Evolutionary conservation across 495 filamentous ascomycete genomes (phyloP).

Genomic region (Lophiostoma macrostomum): DNA sequence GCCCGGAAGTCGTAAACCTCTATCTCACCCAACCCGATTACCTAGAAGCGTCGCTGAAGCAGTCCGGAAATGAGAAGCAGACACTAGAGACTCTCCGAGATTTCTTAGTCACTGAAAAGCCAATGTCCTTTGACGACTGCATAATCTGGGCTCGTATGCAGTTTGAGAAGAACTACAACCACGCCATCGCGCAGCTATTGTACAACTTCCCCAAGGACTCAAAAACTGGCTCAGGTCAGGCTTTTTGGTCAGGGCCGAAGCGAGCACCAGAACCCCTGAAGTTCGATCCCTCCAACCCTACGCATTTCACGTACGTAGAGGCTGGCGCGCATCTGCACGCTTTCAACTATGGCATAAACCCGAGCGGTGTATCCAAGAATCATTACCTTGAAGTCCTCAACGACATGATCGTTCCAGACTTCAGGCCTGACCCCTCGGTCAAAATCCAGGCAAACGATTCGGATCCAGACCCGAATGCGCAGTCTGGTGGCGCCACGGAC

Average conservation of each 20-base stretch:
- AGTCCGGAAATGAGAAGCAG: slow-evolving; percentile 93
- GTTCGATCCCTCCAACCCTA: slow-evolving; percentile 78
- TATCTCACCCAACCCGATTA: slow-evolving; percentile 92
- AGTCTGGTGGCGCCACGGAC: slow-evolving; percentile 51
- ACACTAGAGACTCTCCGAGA: slow-evolving; percentile 88
- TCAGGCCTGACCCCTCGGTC: slow-evolving; percentile 83
- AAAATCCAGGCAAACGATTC: slow-evolving; percentile 97
- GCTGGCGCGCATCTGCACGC: slow-evolving; percentile 91
- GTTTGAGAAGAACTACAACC: slow-evolving; percentile 97
- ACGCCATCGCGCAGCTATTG: slow-evolving; percentile 91
- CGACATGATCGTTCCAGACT: slow-evolving; percentile 95
- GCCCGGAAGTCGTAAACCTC: slow-evolving; percentile 90
- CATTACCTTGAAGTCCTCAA: slow-evolving; percentile 77
- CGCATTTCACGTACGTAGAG: slow-evolving; percentile 81
- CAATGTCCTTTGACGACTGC: slow-evolving; percentile 90
- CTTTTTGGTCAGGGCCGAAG: slow-evolving; percentile 99
- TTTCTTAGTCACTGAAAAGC: slow-evolving; percentile 89
- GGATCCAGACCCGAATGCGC: slow-evolving; percentile 88
- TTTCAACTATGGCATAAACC: slow-evolving; percentile 95
- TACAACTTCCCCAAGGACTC: slow-evolving; percentile 98
- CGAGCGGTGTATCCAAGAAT: slow-evolving; percentile 62
- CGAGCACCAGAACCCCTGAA: slow-evolving; percentile 88
- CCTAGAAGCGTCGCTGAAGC: slow-evolving; percentile 82
- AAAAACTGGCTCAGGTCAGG: slow-evolving; percentile 77
- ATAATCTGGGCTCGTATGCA: slow-evolving; percentile 88